phyloP scores from a whole-genome alignment of 345 rosid genomes.

The Carallia brachiata region DNA sequence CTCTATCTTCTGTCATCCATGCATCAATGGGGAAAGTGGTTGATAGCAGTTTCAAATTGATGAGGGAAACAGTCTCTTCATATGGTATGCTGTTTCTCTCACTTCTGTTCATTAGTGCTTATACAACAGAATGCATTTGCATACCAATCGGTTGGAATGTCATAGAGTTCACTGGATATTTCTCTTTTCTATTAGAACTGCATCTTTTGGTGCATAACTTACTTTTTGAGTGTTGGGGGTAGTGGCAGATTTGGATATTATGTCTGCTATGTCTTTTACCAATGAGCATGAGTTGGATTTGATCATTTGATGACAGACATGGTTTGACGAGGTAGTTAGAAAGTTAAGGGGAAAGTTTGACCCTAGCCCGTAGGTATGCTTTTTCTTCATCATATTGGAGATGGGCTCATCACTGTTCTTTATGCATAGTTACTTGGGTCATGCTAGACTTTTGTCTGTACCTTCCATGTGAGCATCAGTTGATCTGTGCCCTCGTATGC shows the following conservation, averaged over 20 bases:
- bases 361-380: no score
- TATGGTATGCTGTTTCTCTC: slow-evolving; percentile 42
- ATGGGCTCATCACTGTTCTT: not conserved
- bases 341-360: no score
- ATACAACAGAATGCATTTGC: not conserved
- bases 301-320: no score
- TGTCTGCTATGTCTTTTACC: no score
- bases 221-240: not conserved
- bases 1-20: slow-evolving; percentile 66
- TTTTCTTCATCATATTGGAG: no score
- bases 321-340: no score
- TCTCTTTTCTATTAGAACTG: not conserved
- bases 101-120: not conserved
- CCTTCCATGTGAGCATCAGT: not conserved
- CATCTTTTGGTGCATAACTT: not conserved
- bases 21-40: slow-evolving; percentile 66
- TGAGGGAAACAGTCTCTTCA: slow-evolving; percentile 64
- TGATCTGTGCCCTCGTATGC: not conserved
- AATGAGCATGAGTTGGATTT: no score
- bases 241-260: not conserved
- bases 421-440: not conserved
- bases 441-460: not conserved
- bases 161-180: not conserved
- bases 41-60: slow-evolving; percentile 76
- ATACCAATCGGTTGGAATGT: not conserved